Evolutionary conservation across 805 yeast species (phyloP).

Genomic region (Yarrowia osloensis): DNA sequence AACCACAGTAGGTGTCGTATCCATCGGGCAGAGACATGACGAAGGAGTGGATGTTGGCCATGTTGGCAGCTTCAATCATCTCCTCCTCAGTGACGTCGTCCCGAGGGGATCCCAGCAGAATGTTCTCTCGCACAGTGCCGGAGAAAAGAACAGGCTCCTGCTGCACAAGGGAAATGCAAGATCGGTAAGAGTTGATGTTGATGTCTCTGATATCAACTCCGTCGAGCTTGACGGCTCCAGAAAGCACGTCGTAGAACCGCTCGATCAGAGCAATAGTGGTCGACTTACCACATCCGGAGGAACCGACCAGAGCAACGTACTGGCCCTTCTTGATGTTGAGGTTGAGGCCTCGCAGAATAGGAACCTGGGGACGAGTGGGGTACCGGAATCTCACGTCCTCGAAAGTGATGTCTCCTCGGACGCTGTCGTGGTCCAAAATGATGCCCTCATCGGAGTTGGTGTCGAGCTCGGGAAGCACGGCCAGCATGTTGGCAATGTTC

Average conservation of each 20-base stretch:
- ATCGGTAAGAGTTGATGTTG: constrained; percentile 54
- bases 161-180: constrained; percentile 59
- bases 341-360: constrained; percentile 54
- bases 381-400: constrained; percentile 63
- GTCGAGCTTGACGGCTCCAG: constrained; percentile 55
- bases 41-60: constrained; percentile 62
- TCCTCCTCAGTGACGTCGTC: constrained; percentile 47
- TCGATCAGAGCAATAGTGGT: constrained; percentile 56
- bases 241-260: constrained; percentile 53
- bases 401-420: constrained; percentile 57
- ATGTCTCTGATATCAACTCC: constrained; percentile 52
- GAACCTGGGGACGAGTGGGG: constrained; percentile 56
- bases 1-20: constrained; percentile 58
- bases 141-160: constrained; percentile 62
- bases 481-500: constrained; percentile 42
- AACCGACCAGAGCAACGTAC: constrained; percentile 67
- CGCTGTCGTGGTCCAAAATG: constrained; percentile 39
- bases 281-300: constrained; percentile 64
- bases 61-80: constrained; percentile 50
- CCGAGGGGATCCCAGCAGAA: constrained; percentile 51
- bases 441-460: constrained; percentile 40
- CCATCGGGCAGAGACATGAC: constrained; percentile 59
- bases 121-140: constrained; percentile 58
- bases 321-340: constrained; percentile 53
- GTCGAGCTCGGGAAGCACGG: constrained; percentile 42